A percentile compares a stretch with the other conserved stretches of the same genome.
Conservation (phyloP, 192 early-diverging fungal species). For the Fimicolochytrium jonesii region DNA sequence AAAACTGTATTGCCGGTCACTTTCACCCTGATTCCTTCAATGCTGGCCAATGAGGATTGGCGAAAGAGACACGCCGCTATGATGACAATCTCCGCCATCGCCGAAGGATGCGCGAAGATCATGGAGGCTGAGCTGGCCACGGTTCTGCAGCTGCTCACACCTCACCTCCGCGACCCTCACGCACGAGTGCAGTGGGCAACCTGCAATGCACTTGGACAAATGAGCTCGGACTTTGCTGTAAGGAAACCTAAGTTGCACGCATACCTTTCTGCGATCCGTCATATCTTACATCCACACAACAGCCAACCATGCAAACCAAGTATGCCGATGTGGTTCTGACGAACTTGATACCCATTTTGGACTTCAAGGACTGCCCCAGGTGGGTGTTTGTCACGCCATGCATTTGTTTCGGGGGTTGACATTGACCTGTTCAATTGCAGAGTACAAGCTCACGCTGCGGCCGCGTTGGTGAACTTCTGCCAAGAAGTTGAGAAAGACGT, state of each 20-base stretch:
- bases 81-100: slow-evolving; percentile 92
- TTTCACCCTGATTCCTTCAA: slow-evolving; percentile 83
- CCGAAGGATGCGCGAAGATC: slow-evolving; percentile 92
- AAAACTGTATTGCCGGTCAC: slow-evolving; percentile 83
- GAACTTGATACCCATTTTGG: slow-evolving; percentile 84
- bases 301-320: slow-evolving; percentile 33
- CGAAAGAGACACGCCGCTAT: slow-evolving; percentile 86
- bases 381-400: background rate
- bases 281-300: background rate
- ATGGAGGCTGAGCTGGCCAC: slow-evolving; percentile 87
- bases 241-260: background rate
- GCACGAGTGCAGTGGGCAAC: slow-evolving; percentile 94
- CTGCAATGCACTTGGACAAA: slow-evolving; percentile 95
- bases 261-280: background rate
- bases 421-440: too few species aligned
- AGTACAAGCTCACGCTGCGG: slow-evolving; percentile 93
- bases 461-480: slow-evolving; percentile 96
- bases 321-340: slow-evolving; percentile 48
- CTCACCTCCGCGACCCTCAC: slow-evolving; percentile 81
- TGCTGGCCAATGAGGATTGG: slow-evolving; percentile 85
- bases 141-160: slow-evolving; percentile 74
- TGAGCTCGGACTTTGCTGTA: slow-evolving; percentile 92
- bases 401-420: background rate
- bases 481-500: slow-evolving; percentile 80
- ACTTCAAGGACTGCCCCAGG: slow-evolving; percentile 60